Evolutionary conservation across 1,284 basidiomycete genomes (phyloP).

Genomic region (Tilletiopsis washingtonensis): DNA sequence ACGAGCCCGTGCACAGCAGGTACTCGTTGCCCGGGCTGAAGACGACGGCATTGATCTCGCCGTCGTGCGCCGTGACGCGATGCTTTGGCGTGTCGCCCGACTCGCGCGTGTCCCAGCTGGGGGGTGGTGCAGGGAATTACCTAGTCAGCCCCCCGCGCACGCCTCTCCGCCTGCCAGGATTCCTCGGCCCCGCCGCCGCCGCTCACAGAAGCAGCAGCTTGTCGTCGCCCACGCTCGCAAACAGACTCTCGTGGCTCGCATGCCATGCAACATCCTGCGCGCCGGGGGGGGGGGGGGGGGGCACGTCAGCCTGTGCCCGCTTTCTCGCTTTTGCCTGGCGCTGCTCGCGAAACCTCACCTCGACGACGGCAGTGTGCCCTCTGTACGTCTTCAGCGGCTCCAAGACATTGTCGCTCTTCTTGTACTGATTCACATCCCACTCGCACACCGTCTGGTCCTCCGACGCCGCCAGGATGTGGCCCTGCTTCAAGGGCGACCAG

Average conservation of each 20-base stretch:
- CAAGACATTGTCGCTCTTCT: background rate
- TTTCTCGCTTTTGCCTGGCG: background rate
- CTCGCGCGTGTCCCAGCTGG: constrained; percentile 84
- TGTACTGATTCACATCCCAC: constrained; percentile 59
- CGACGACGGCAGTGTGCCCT: constrained; percentile 50
- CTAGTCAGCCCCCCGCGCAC: too few species aligned
- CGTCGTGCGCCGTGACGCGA: constrained; percentile 75
- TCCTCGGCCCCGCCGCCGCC: too few species aligned
- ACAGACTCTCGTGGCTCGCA: constrained; percentile 69
- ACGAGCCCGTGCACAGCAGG: constrained; percentile 85
- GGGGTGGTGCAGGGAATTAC: too few species aligned
- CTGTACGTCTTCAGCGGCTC: constrained; percentile 72
- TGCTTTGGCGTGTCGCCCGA: constrained; percentile 57
- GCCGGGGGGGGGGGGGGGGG: constrained; percentile 49
- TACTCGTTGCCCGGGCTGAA: constrained; percentile 78
- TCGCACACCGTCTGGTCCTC: constrained; percentile 94
- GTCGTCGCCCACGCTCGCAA: constrained; percentile 96
- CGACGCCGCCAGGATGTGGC: constrained; percentile 82
- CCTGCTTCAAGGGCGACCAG: constrained; percentile 75
- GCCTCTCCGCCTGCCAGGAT: too few species aligned
- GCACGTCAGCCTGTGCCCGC: too few species aligned
- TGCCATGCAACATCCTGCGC: constrained; percentile 97
- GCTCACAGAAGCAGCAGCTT: constrained; percentile 81
- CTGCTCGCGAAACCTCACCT: background rate
- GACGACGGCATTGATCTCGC: constrained; percentile 82